Conservation (phyloP, 2,329 filamentous ascomycete species). For the Colletotrichum tanaceti region DNA sequence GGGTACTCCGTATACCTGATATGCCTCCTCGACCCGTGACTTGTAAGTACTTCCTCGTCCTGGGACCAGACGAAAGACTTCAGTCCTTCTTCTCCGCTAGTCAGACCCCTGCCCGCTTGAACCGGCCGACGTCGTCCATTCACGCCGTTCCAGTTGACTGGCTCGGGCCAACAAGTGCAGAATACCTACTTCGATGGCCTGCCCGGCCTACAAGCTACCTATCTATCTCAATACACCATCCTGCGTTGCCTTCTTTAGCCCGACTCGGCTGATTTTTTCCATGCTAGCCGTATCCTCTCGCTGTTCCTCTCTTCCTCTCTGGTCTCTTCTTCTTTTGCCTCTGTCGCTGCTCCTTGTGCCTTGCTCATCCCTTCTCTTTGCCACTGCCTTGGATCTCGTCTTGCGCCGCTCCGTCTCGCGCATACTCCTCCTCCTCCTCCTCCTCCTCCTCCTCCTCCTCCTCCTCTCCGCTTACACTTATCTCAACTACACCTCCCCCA, state of each 20-base stretch:
- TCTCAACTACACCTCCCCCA: conserved; percentile 20
- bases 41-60: too few species aligned
- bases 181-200: conserved; percentile 14
- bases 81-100: conserved; percentile 23
- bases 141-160: conserved; percentile 42
- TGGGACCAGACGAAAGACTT: too few species aligned
- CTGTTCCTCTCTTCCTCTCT: not conserved
- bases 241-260: conserved; percentile 44
- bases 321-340: conserved; percentile 21
- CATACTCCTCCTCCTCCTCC: conserved; percentile 13
- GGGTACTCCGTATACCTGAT: not conserved
- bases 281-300: conserved; percentile 11
- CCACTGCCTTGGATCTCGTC: conserved; percentile 26
- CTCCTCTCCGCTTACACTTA: conserved; percentile 27
- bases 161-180: conserved; percentile 22
- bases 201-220: conserved; percentile 34
- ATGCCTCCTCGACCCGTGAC: not conserved
- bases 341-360: conserved; percentile 7
- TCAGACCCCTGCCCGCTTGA: conserved; percentile 45
- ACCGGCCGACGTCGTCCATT: conserved; percentile 46
- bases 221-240: conserved; percentile 43
- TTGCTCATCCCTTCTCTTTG: conserved; percentile 32
- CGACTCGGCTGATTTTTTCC: conserved; percentile 22
- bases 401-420: not conserved
- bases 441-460: not conserved